phyloP scores from a whole-genome alignment of 2,329 filamentous ascomycete genomes.

The Akanthomyces muscarius region DNA sequence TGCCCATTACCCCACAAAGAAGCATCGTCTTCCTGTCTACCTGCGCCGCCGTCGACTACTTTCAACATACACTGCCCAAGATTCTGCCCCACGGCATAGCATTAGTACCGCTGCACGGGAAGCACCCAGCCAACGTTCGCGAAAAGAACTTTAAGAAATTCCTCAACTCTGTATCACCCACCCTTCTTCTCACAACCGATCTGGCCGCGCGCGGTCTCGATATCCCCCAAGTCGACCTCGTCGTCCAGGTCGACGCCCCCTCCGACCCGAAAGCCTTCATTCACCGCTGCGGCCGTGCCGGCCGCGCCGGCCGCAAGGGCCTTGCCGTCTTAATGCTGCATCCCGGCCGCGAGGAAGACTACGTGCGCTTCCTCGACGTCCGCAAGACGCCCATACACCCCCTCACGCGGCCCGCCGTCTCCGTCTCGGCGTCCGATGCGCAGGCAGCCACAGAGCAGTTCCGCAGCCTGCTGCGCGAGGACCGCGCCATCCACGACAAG shows the following conservation, averaged over 20 bases:
- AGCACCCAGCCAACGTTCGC: constrained; percentile 82
- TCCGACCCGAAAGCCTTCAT: constrained; percentile 94
- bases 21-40: constrained; percentile 91
- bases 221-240: constrained; percentile 86
- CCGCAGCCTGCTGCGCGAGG: constrained; percentile 50
- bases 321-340: constrained; percentile 82
- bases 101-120: constrained; percentile 82
- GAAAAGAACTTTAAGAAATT: constrained; percentile 85
- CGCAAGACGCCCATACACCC: constrained; percentile 77
- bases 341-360: constrained; percentile 83
- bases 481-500: constrained; percentile 70
- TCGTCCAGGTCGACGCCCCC: constrained; percentile 78
- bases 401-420: constrained; percentile 54
- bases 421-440: constrained; percentile 59
- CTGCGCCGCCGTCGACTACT: constrained; percentile 93
- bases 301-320: constrained; percentile 81
- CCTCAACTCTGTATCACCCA: constrained; percentile 66
- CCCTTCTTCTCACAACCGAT: constrained; percentile 86
- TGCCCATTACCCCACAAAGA: constrained; percentile 74
- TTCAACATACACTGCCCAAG: constrained; percentile 71
- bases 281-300: constrained; percentile 85
- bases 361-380: constrained; percentile 79
- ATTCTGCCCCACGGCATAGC: constrained; percentile 66
- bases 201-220: constrained; percentile 87
- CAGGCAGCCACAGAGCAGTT: constrained; percentile 54